These are phyloP conservation scores for Flaveria bidentis DNA, from an alignment of 129 eudicot species.

Conservation along the genomic window DNA sequence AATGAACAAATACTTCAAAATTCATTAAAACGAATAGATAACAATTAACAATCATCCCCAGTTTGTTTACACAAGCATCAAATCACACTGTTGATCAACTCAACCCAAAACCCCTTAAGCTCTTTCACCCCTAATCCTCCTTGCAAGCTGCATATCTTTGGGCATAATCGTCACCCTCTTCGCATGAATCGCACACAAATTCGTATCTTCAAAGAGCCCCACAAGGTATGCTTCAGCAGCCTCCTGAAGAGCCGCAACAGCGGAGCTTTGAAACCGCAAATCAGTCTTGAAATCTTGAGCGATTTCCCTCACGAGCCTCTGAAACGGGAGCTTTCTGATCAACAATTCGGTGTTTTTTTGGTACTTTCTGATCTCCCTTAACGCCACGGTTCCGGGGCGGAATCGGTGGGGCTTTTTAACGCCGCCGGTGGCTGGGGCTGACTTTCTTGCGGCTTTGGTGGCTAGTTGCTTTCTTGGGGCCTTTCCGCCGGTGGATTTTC, in stretches of 20 bases:
- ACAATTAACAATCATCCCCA: too few relatives aligned
- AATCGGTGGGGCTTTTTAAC: slow-evolving; percentile 63
- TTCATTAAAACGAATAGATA: too few relatives aligned
- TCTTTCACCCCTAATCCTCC: slow-evolving; percentile 52
- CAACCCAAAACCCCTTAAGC: slow-evolving; percentile 20
- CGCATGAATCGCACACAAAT: slow-evolving; percentile 52
- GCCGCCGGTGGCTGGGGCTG: slow-evolving; percentile 63
- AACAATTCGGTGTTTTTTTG: slow-evolving; percentile 53
- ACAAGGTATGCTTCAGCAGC: slow-evolving; percentile 52
- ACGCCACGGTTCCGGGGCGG: slow-evolving; percentile 52
- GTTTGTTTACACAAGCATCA: too few relatives aligned
- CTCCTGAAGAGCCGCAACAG: slow-evolving; percentile 52
- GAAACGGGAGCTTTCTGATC: slow-evolving; percentile 51
- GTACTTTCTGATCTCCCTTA: slow-evolving; percentile 52
- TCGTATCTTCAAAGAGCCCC: slow-evolving; percentile 53
- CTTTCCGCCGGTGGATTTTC: slow-evolving; percentile 59
- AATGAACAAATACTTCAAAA: too few relatives aligned
- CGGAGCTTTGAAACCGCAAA: slow-evolving; percentile 56
- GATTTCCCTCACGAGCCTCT: slow-evolving; percentile 56
- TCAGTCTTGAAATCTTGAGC: slow-evolving; percentile 58
- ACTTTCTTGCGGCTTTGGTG: slow-evolving; percentile 51
- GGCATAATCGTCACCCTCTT: slow-evolving; percentile 61
- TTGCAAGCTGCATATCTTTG: slow-evolving; percentile 52
- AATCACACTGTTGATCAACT: too few relatives aligned
- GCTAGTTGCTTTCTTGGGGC: slow-evolving; percentile 57